Evolutionary conservation across 1,284 basidiomycete genomes (phyloP), one percentile per base, ranked within the genome.

Genomic region (Xerocomus amazonicus): DNA sequence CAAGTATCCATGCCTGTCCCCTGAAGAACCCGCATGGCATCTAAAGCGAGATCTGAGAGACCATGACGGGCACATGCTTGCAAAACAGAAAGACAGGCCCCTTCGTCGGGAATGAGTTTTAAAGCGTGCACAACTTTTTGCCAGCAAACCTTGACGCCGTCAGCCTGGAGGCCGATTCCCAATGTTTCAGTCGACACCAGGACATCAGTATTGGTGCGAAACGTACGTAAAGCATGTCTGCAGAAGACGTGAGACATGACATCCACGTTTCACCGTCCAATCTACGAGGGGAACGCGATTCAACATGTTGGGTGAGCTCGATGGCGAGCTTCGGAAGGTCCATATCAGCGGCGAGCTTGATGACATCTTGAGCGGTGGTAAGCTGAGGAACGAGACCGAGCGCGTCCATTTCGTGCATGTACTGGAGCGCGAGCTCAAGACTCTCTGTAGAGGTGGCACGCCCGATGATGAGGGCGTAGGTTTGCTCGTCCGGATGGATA

Each of bases 41-140:
- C 78, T 4, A 77, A 71, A n/a, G 84, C 89, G 3, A 93, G 74
- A 37, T 80, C 76, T 1, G 87, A 77, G 27, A 81, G 72, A 13
- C 87, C 87, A 57, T 80, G 74, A 10, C 89, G 81, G 17, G 79
- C 88, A 13, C 87, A 88, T 1, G 84, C 81, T 56, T 86, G 75
- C 19, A 93, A 77, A 10, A 91, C 80, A 29, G 78, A 71, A 13
- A 85, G 60, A 57, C 86, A 84, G 14, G 85, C 66, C 0, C 90
- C 90, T 72, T 92, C 89, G 57, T 89, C 85, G 0, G 87, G 88
- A 1, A 73, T 69, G 43, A 85, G 62, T 40, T 73, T 71, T 33
- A 79, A 64, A 17, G 76, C 72, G 9, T 75, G 61, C 3, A 84
- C 79, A 26, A 81, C 73, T 34, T 76, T 76, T 9, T 76, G 58